Conservation (phyloP, 139 green algal genomes). For the Pseudopediastrum boryanum region DNA sequence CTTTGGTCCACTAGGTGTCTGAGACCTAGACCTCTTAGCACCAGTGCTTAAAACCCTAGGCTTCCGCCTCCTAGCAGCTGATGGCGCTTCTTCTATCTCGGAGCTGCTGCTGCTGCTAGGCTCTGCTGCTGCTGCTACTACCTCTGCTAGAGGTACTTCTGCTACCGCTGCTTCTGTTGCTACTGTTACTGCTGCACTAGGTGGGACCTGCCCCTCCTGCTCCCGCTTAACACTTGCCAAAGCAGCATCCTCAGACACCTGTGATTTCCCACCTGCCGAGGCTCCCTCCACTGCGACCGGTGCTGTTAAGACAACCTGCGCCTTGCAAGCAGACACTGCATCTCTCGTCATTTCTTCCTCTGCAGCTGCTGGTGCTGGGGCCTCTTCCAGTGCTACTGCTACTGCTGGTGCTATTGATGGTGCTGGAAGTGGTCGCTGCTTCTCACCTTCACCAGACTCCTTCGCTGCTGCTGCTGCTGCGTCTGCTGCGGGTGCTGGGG, state of each 20-base stretch:
- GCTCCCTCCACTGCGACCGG: not conserved
- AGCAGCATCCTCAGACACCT: not conserved
- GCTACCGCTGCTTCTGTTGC: not conserved
- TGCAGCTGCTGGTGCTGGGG: slow-evolving; percentile 1
- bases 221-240: not conserved
- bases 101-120: not conserved
- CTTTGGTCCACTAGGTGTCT: not conserved
- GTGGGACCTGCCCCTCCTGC: not conserved
- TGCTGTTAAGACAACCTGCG: not conserved
- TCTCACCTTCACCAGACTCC: not conserved
- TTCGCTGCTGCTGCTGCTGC: not conserved
- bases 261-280: not conserved
- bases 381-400: not conserved
- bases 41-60: not conserved
- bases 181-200: not conserved
- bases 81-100: not conserved
- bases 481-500: no score
- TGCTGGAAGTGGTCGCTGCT: not conserved
- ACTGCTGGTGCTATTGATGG: no score
- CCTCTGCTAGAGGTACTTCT: not conserved
- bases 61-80: not conserved
- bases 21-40: not conserved
- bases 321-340: not conserved
- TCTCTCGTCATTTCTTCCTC: not conserved
- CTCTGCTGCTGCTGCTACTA: not conserved